phyloP scores from a whole-genome alignment of 495 filamentous ascomycete genomes.

The Pseudoneurospora amorphoporcata region DNA sequence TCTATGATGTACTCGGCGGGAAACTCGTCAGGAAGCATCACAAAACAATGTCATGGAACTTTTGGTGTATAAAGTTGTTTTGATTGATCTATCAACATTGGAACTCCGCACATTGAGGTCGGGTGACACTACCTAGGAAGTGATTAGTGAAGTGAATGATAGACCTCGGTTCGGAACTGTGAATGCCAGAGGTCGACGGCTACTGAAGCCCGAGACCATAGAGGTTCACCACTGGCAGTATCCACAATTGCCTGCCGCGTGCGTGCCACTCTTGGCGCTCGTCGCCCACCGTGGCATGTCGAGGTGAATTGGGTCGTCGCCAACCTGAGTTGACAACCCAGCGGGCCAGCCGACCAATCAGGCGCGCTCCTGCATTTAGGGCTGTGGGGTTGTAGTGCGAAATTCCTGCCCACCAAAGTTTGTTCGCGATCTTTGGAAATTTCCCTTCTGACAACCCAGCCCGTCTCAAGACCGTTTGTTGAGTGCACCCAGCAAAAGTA shows the following conservation, averaged over 20 bases:
- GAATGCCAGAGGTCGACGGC: background rate
- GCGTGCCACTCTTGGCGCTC: background rate
- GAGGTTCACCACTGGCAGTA: background rate
- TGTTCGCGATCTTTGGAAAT: constrained; percentile 15
- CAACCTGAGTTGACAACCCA: constrained; percentile 7
- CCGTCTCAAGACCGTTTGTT: constrained; percentile 20
- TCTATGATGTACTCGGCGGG: constrained; percentile 18
- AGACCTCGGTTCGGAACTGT: background rate
- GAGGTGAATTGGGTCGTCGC: constrained; percentile 5
- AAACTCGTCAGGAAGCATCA: constrained; percentile 14
- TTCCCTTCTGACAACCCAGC: constrained; percentile 18
- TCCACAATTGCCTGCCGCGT: background rate
- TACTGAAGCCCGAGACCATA: background rate
- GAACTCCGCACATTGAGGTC: background rate
- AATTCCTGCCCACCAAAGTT: constrained; percentile 27
- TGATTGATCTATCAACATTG: background rate
- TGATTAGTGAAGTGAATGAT: background rate
- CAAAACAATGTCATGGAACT: background rate
- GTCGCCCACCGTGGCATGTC: background rate
- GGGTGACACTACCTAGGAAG: background rate
- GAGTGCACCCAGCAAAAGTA: constrained; percentile 31
- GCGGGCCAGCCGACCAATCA: background rate
- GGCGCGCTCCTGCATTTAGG: constrained; percentile 12
- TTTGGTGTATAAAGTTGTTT: background rate
- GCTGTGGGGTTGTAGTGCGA: constrained; percentile 26